Base-by-base conservation (phyloP, 768 basidiomycete species). In the Mycena pura region DNA sequence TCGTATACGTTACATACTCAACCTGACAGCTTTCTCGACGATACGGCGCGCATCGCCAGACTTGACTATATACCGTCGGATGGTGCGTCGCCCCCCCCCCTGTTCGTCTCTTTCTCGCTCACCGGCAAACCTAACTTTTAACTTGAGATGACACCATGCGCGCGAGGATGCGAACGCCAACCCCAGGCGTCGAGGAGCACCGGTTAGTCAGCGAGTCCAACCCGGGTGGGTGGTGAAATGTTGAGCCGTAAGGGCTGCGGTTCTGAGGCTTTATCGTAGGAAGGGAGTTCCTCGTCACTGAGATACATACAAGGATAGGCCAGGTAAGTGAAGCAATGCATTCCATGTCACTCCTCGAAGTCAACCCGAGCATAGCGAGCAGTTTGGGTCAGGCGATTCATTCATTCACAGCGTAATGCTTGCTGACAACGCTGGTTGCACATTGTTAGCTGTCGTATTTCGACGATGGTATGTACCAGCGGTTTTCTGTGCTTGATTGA, bases 111-210 rank as follows among this genome's bases (percentile, higher is more conserved):
- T 10, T 25, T 17, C 38, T 31, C n/a, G n/a, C n/a, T n/a, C n/a
- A n/a, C n/a, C n/a, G n/a, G n/a, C n/a, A n/a, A n/a, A n/a, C n/a
- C n/a, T n/a, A n/a, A 36, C 7, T 3, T 14, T 40, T 2, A 32
- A 79, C 19, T 19, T 4, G 34, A 68, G 81, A 77, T 44, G 83
- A 86, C 60, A 82, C 85, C 39, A 79, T 85, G 10, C 82, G 84
- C 24, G 84, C 84, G 4, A 74, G 84, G 46, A 73, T 86, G 27
- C 75, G 82, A 19, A 86, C 85, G 3, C 74, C 82, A 53, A n/a
- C n/a, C n/a, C n/a, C n/a, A n/a, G 85, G 84, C 2, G 80, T 86
- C 3, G 81, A 85, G 47, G 85, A 86, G 68, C 83, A 86, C 63
- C 72, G 76, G 21, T 82, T 85, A 53, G 62, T 74, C 24, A 73